phyloP scores from a whole-genome alignment of 2,329 filamentous ascomycete species.

The Aspergillus pseudoviridinutans region DNA sequence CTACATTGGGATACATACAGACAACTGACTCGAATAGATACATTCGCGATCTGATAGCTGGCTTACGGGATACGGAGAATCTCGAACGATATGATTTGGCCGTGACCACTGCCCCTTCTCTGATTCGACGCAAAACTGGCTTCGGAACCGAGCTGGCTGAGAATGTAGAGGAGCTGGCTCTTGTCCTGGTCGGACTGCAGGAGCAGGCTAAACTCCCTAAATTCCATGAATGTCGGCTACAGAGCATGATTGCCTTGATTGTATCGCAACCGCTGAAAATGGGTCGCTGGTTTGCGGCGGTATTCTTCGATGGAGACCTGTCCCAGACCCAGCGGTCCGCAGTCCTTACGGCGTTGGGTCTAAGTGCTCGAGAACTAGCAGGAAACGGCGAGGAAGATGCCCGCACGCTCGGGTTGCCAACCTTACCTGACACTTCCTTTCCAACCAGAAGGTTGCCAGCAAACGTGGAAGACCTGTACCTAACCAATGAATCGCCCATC shows the following conservation, averaged over 20 bases:
- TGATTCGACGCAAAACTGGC: conserved; percentile 83
- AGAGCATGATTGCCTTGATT: conserved; percentile 77
- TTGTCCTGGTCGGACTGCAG: conserved; percentile 72
- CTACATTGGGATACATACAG: background rate
- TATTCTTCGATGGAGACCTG: conserved; percentile 89
- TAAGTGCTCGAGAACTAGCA: conserved; percentile 79
- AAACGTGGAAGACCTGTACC: conserved; percentile 69
- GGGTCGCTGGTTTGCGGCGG: conserved; percentile 77
- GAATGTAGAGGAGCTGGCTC: conserved; percentile 76
- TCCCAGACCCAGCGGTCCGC: conserved; percentile 79
- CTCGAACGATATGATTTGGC: conserved; percentile 81
- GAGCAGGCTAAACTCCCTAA: conserved; percentile 78
- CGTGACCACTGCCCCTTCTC: conserved; percentile 66
- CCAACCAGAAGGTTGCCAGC: conserved; percentile 76
- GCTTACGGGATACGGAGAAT: conserved; percentile 74
- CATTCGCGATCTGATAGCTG: conserved; percentile 75
- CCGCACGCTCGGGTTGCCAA: conserved; percentile 29
- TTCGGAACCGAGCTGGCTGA: conserved; percentile 86
- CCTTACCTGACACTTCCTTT: conserved; percentile 52
- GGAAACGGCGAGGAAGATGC: conserved; percentile 62
- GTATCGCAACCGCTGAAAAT: conserved; percentile 72
- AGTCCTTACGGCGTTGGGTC: conserved; percentile 74
- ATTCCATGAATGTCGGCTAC: conserved; percentile 71
- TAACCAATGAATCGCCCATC: conserved; percentile 53
- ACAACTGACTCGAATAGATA: conserved; percentile 49